Evolutionary conservation across 768 basidiomycete species (phyloP), one percentile per base, ranked within the genome.

Genomic region (Amanita rubescens): DNA sequence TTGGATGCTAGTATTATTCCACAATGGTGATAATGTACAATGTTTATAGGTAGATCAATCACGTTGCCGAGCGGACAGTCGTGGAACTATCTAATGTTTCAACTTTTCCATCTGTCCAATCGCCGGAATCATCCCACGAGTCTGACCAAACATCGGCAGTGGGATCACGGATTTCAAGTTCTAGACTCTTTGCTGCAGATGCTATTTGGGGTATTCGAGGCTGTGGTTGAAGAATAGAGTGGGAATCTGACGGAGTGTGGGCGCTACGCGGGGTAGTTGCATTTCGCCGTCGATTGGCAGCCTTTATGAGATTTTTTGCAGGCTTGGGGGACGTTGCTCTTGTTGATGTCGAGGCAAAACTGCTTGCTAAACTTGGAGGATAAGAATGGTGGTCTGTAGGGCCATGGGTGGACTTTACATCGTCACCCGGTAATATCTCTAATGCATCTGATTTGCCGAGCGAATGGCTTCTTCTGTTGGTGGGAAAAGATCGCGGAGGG

Each of bases 281-380:
- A 37, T 45, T 53, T 3, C 52, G 52, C 15, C 35, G 35, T 17
- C 69, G 71, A 59, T 74, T 75, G 12, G 67, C 64, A 37, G 75
- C 71, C 55, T 72, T 71, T 48, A 67, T 51, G 3, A 71, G 54
- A 46, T 69, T 71, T 55, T 60, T 72, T 53, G 66, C 67, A 33
- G 65, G 61, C 47, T 65, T 61, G 49, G 35, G 57, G 57, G 61
- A 55, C 27, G 67, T 59, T 14, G 70, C 63, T 30, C 19, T 50
- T 15, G 65, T 58, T 15, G 71, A 62, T 38, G 67, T 65, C 4
- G 71, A 72, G 1, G 75, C 65, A 37, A 73, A 60, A 58, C 76
- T 74, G 55, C 68, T 72, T 15, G 71, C 65, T 20, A 74, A 68
- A 58, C 75, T 78, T 12, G 86, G 86, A 27, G 86, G 86, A 62